Conservation (phyloP, 306 rosid species). For the Cicer cuneatum region DNA sequence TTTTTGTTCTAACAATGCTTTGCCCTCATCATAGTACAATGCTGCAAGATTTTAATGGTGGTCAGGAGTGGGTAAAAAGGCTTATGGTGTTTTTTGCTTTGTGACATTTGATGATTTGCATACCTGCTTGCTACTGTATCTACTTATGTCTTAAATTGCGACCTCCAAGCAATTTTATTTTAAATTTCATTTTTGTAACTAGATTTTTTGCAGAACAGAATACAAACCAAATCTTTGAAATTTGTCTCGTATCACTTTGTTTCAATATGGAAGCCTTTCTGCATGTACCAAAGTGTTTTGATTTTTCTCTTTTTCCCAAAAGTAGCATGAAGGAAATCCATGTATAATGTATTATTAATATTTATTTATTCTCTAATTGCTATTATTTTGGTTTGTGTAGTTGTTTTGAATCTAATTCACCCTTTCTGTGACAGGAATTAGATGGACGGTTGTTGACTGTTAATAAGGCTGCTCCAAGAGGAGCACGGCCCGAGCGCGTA, state of each 20-base stretch:
- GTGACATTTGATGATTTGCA: constrained; percentile 7
- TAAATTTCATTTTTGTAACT: background rate
- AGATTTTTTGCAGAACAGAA: background rate
- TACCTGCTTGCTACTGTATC: background rate
- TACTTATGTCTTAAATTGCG: background rate
- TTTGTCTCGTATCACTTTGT: background rate
- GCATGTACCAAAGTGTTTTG: background rate
- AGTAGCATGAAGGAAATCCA: background rate
- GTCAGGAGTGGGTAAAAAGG: constrained; percentile 1
- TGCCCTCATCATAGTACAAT: constrained; percentile 7
- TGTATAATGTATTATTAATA: background rate
- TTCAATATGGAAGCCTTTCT: background rate
- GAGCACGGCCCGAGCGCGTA: constrained; percentile 62
- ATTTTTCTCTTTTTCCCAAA: background rate
- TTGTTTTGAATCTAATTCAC: constrained; percentile 13
- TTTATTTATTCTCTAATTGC: constrained; percentile 18
- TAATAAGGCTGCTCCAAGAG: constrained; percentile 92
- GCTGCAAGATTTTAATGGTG: constrained; percentile 5
- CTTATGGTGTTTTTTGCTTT: constrained; percentile 1
- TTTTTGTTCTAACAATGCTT: constrained; percentile 28
- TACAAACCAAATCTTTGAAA: constrained; percentile 8
- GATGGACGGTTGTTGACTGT: constrained; percentile 82
- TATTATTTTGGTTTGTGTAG: constrained; percentile 1
- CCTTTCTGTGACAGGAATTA: constrained; percentile 59
- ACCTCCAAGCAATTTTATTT: background rate